Evolutionary conservation across 164 flowering plant species (phyloP).

Genomic region (Vitis amurensis): DNA sequence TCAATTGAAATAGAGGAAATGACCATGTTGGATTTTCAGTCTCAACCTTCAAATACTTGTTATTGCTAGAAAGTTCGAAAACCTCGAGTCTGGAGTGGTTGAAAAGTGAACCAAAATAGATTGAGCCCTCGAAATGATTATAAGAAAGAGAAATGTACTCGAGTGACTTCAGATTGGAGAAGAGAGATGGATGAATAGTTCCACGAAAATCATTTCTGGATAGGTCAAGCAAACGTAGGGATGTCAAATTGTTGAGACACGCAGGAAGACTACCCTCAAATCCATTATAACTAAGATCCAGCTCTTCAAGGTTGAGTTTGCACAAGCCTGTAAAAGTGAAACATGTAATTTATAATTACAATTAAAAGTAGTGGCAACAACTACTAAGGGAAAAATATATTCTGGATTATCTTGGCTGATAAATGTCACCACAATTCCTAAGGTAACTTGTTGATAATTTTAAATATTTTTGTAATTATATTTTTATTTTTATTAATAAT

Average conservation of each 20-base stretch:
- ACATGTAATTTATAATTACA: neutral
- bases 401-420: too few relatives aligned
- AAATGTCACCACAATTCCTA: too few relatives aligned
- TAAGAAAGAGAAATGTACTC: neutral
- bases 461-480: too few relatives aligned
- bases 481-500: too few relatives aligned
- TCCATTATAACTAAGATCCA: neutral
- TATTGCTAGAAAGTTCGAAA: neutral
- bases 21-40: too few relatives aligned
- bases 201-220: neutral
- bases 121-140: neutral
- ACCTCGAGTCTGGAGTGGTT: slow-evolving; percentile 5
- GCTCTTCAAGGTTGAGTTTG: neutral
- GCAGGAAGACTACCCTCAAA: neutral
- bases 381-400: too few relatives aligned
- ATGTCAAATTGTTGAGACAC: slow-evolving; percentile 6
- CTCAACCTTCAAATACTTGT: neutral
- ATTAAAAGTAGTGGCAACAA: too few relatives aligned
- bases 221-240: slow-evolving; percentile 1
- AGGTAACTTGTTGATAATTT: too few relatives aligned
- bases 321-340: slow-evolving; percentile 3
- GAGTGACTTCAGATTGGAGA: neutral
- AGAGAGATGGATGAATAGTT: neutral
- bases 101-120: neutral
- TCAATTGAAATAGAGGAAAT: too few relatives aligned